These are phyloP conservation scores for Starmera pachycereana DNA, from an alignment of 805 yeast species.

Conservation along the genomic window DNA sequence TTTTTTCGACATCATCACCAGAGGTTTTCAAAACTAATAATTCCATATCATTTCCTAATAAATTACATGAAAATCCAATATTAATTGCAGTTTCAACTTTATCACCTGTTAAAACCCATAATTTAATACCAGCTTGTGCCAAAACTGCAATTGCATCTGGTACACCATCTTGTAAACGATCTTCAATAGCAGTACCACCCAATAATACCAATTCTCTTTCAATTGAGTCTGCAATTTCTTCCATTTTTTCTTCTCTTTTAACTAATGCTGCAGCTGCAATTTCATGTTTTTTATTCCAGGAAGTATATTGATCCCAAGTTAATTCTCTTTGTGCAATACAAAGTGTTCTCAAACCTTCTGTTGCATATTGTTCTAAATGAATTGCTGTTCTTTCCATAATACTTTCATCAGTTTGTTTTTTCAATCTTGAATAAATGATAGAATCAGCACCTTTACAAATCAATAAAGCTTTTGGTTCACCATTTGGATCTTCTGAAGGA, in stretches of 20 bases:
- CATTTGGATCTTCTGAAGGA: slow-evolving; percentile 36
- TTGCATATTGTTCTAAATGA: slow-evolving; percentile 69
- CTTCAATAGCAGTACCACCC: slow-evolving; percentile 86
- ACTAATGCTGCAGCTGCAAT: slow-evolving; percentile 56
- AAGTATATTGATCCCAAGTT: slow-evolving; percentile 47
- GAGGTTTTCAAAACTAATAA: slow-evolving; percentile 51
- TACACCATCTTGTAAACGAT: slow-evolving; percentile 77
- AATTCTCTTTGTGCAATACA: slow-evolving; percentile 69
- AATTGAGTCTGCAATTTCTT: slow-evolving; percentile 61
- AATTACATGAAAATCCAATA: slow-evolving; percentile 78
- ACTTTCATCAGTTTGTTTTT: slow-evolving; percentile 32
- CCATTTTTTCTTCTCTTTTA: slow-evolving; percentile 63
- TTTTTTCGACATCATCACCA: slow-evolving; percentile 41
- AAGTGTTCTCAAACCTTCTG: slow-evolving; percentile 74
- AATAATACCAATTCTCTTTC: slow-evolving; percentile 55
- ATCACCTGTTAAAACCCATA: slow-evolving; percentile 85
- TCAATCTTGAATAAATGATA: slow-evolving; percentile 59
- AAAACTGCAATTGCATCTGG: slow-evolving; percentile 68
- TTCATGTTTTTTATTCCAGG: slow-evolving; percentile 55
- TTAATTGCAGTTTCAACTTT: slow-evolving; percentile 86
- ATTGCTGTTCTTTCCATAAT: slow-evolving; percentile 55
- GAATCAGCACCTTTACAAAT: slow-evolving; percentile 85
- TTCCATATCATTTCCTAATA: slow-evolving; percentile 69
- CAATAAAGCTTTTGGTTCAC: slow-evolving; percentile 48
- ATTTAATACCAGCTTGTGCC: slow-evolving; percentile 68